phyloP scores from a whole-genome alignment of 2,329 filamentous ascomycete species.

The Exophiala lecanii-corni region DNA sequence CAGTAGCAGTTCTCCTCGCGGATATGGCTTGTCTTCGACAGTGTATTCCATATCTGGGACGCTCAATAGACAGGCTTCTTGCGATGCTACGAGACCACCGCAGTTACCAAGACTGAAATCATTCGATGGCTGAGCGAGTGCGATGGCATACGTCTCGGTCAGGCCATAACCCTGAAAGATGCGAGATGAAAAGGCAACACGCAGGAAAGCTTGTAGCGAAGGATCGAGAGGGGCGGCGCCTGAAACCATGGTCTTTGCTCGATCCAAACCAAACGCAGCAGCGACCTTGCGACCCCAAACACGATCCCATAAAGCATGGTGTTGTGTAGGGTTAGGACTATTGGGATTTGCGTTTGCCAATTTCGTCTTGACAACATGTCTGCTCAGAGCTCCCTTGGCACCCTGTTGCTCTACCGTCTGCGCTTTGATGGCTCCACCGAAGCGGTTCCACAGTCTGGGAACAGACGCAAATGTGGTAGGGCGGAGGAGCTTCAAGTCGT shows the following conservation, averaged over 20 bases:
- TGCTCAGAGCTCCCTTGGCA: constrained; percentile 73
- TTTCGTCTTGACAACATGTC: constrained; percentile 75
- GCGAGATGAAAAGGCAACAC: constrained; percentile 71
- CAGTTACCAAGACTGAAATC: constrained; percentile 80
- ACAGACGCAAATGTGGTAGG: constrained; percentile 84
- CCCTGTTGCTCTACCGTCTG: constrained; percentile 75
- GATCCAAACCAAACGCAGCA: constrained; percentile 75
- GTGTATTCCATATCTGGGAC: constrained; percentile 94
- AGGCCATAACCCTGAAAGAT: constrained; percentile 88
- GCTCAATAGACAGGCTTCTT: constrained; percentile 76
- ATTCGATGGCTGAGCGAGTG: constrained; percentile 61
- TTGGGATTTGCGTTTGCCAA: constrained; percentile 51
- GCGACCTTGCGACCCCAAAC: constrained; percentile 89
- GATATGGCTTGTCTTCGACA: constrained; percentile 78
- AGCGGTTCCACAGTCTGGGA: constrained; percentile 85
- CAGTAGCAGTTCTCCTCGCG: constrained; percentile 83
- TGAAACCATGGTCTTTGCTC: constrained; percentile 68
- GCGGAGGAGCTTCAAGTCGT: constrained; percentile 82
- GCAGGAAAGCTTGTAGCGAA: constrained; percentile 80
- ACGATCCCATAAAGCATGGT: constrained; percentile 51
- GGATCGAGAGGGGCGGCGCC: constrained; percentile 90
- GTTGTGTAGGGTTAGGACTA: constrained; percentile 64
- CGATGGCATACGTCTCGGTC: constrained; percentile 85
- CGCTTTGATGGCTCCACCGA: constrained; percentile 75
- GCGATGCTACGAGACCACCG: constrained; percentile 62